Conservation (phyloP, 805 yeast genomes). For the Wickerhamiella sergipiensis region DNA sequence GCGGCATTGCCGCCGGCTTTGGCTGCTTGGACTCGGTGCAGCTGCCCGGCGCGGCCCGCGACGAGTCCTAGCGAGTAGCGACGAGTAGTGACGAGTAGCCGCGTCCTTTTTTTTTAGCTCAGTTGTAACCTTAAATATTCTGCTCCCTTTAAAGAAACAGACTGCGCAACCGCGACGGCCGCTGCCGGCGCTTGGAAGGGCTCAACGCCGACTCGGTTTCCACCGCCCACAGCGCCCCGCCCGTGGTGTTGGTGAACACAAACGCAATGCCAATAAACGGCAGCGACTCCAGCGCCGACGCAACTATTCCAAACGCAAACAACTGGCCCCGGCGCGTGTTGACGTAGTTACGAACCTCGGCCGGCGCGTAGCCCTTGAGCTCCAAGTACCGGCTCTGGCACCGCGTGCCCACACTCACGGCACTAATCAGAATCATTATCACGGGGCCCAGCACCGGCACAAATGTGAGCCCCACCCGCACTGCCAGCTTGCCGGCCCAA, state of each 20-base stretch:
- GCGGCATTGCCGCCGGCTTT: constrained; percentile 98
- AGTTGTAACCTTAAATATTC: no score
- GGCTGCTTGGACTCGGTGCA: constrained; percentile 71
- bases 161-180: background rate
- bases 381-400: constrained; percentile 45
- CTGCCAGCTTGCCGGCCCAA: constrained; percentile 27
- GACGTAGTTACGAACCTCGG: constrained; percentile 27
- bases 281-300: constrained; percentile 25
- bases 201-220: constrained; percentile 16
- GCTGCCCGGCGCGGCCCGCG: constrained; percentile 7
- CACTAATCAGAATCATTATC: constrained; percentile 34
- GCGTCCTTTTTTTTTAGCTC: background rate
- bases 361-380: constrained; percentile 36
- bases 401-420: constrained; percentile 40
- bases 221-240: constrained; percentile 28
- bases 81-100: no score
- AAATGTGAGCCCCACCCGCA: constrained; percentile 30
- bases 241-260: constrained; percentile 25
- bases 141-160: background rate
- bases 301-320: constrained; percentile 24
- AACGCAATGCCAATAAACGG: constrained; percentile 26
- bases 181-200: background rate
- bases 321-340: constrained; percentile 21
- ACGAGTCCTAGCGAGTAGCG: background rate
- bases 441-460: constrained; percentile 52